phyloP scores from a whole-genome alignment of 805 yeast species.

The Metschnikowia shivogae region DNA sequence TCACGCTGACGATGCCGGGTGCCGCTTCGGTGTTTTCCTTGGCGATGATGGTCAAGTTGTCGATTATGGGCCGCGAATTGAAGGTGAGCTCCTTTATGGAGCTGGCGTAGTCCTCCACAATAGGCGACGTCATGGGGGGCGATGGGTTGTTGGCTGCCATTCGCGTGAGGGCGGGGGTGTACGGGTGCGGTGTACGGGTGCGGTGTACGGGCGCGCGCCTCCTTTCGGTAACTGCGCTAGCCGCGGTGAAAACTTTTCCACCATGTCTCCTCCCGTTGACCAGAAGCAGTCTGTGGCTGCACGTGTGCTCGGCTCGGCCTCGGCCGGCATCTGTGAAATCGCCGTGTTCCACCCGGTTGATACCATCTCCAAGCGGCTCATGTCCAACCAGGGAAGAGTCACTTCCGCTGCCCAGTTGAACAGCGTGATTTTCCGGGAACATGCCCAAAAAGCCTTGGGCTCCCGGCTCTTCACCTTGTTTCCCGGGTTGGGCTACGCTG shows the following conservation, averaged over 20 bases:
- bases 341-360: conserved; percentile 98
- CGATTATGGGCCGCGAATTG: conserved; percentile 87
- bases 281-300: conserved; percentile 87
- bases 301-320: conserved; percentile 93
- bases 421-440: conserved; percentile 79
- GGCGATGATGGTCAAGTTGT: conserved; percentile 78
- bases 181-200: conserved; percentile 1
- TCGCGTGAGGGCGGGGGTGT: not conserved
- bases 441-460: conserved; percentile 66
- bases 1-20: conserved; percentile 67
- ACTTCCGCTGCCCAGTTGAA: conserved; percentile 65
- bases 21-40: conserved; percentile 79
- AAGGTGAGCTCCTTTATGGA: conserved; percentile 75
- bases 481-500: conserved; percentile 98
- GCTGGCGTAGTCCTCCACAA: conserved; percentile 56
- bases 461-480: conserved; percentile 77
- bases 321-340: conserved; percentile 96
- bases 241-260: conserved; percentile 16
- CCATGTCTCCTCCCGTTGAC: conserved; percentile 40
- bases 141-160: conserved; percentile 1
- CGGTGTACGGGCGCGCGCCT: conserved; percentile 2
- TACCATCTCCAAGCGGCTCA: conserved; percentile 92
- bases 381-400: conserved; percentile 75
- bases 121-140: conserved; percentile 12
- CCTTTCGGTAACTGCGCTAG: conserved; percentile 7